Evolutionary conservation across 1,139 yeast genomes (phyloP).

Genomic region (Pichia inconspicua): DNA sequence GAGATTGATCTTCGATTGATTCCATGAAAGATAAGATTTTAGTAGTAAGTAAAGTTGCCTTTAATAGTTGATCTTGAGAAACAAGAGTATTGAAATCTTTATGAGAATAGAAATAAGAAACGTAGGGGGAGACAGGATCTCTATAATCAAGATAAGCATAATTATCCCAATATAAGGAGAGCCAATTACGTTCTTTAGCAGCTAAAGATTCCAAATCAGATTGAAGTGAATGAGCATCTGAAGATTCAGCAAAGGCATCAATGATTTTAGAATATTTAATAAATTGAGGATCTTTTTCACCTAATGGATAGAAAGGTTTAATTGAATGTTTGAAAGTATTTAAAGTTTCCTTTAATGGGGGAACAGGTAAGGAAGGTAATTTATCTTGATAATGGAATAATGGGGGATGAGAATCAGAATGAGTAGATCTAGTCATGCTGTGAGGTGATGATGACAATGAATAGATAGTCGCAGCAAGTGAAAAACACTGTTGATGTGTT

Average conservation of each 20-base stretch:
- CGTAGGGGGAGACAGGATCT: conserved; percentile 91
- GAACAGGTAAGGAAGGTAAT: conserved; percentile 85
- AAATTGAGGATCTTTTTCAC: conserved; percentile 44
- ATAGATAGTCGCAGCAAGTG: background rate
- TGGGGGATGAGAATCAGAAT: background rate
- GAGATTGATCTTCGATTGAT: conserved; percentile 48
- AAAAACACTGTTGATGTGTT: too few species aligned
- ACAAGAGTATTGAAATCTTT: conserved; percentile 50
- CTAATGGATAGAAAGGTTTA: conserved; percentile 52
- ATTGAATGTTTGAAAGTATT: conserved; percentile 63
- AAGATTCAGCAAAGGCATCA: conserved; percentile 50
- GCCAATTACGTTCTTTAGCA: conserved; percentile 66
- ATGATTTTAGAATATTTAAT: conserved; percentile 47
- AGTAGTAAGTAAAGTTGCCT: conserved; percentile 59
- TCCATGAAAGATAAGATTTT: conserved; percentile 51
- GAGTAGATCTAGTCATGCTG: background rate
- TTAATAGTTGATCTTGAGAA: conserved; percentile 64
- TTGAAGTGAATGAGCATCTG: conserved; percentile 60
- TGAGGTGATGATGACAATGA: background rate
- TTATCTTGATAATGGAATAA: conserved; percentile 63
- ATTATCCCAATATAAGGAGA: conserved; percentile 89
- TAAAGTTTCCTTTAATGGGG: conserved; percentile 66
- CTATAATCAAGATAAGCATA: conserved; percentile 86
- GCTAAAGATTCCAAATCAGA: conserved; percentile 54
- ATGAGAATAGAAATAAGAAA: conserved; percentile 84